A percentile compares a stretch with the other conserved stretches of the same genome.
phyloP scores from a whole-genome alignment of 192 early-diverging fungal species.

The Geranomyces michiganensis region DNA sequence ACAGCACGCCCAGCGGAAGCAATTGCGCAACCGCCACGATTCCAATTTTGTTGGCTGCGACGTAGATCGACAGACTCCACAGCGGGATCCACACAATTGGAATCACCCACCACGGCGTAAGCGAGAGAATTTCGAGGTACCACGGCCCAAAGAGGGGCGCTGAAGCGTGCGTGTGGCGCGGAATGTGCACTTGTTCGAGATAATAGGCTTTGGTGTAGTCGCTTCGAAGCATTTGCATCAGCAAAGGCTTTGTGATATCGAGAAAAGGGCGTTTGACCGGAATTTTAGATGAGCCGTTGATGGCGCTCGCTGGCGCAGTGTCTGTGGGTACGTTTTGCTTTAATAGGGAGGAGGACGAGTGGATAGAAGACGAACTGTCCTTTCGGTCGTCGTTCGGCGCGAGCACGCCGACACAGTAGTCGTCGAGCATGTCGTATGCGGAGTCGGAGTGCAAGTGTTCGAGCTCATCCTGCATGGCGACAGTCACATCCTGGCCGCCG shows the following conservation, averaged over 20 bases:
- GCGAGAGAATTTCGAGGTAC: constrained; percentile 80
- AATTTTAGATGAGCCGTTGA: not conserved
- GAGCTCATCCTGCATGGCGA: constrained; percentile 74
- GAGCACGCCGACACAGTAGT: constrained; percentile 74
- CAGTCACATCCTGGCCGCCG: constrained; percentile 83
- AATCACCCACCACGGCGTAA: constrained; percentile 90
- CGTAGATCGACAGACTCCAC: constrained; percentile 49
- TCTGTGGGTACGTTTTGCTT: not conserved
- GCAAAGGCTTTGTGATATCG: constrained; percentile 78
- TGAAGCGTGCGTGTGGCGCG: constrained; percentile 74
- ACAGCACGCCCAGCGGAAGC: constrained; percentile 57
- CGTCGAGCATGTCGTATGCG: constrained; percentile 85
- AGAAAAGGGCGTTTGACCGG: constrained; percentile 71
- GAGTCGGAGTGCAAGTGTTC: constrained; percentile 79
- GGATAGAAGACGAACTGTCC: not conserved
- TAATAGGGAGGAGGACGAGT: not conserved
- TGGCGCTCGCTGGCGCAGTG: not conserved
- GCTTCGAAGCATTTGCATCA: constrained; percentile 74
- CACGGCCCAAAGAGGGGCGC: constrained; percentile 80
- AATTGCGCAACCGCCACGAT: constrained; percentile 14
- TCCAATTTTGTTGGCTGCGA: constrained; percentile 43
- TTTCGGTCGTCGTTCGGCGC: not conserved
- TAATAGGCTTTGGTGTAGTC: constrained; percentile 84
- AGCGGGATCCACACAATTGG: constrained; percentile 90
- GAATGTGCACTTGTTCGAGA: constrained; percentile 87